Evolutionary conservation across 176 grass and related monocot species (phyloP).

Genomic region (Bromus sterilis): DNA sequence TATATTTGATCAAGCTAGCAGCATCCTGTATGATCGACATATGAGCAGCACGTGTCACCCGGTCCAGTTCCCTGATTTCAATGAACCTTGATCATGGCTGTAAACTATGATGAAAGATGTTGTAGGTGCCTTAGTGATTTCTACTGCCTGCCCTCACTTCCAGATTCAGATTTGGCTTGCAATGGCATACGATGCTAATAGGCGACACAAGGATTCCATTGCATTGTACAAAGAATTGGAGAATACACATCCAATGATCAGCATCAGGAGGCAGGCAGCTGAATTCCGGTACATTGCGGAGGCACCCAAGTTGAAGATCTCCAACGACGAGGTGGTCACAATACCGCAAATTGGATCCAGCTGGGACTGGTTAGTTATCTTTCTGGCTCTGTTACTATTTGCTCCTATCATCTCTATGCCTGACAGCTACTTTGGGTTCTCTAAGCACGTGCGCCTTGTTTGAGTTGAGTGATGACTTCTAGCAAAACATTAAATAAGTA

Average conservation of each 20-base stretch:
- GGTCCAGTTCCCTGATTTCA: neutral
- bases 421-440: neutral
- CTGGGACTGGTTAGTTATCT: conserved; percentile 78
- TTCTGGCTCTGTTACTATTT: neutral
- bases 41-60: neutral
- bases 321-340: conserved; percentile 92
- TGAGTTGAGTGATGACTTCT: neutral
- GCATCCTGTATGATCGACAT: neutral
- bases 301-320: conserved; percentile 95
- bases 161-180: conserved; percentile 99
- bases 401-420: neutral
- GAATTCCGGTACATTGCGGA: conserved; percentile 91
- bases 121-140: neutral
- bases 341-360: conserved; percentile 95
- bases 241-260: conserved; percentile 71
- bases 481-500: neutral
- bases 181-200: conserved; percentile 97
- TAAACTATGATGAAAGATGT: neutral
- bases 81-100: neutral
- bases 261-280: conserved; percentile 86
- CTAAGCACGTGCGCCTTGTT: neutral
- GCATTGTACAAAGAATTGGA: conserved; percentile 89
- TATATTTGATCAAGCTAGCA: neutral
- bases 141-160: neutral
- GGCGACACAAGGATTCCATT: conserved; percentile 91